Conservation (phyloP, 495 filamentous ascomycete species). For the Xylaria bambusicola region DNA sequence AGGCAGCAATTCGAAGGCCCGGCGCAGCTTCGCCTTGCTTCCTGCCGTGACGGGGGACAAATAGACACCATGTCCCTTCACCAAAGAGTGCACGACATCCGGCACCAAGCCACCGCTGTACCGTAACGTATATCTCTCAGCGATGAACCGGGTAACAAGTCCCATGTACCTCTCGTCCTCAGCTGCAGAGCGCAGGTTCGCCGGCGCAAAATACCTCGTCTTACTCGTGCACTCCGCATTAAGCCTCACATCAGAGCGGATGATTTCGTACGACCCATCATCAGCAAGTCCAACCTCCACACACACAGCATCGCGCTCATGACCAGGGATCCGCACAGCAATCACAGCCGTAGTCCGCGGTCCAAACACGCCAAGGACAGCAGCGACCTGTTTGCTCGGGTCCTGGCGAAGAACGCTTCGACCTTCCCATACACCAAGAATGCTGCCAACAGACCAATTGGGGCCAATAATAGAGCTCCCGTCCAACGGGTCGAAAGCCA, state of each 20-base stretch:
- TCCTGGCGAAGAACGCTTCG: conserved; percentile 38
- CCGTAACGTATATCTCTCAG: conserved; percentile 49
- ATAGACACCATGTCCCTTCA: conserved; percentile 56
- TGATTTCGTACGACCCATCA: conserved; percentile 29
- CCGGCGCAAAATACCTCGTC: conserved; percentile 50
- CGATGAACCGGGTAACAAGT: conserved; percentile 44
- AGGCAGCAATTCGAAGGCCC: conserved; percentile 53
- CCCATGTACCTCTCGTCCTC: conserved; percentile 43
- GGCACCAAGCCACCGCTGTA: conserved; percentile 57
- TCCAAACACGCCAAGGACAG: conserved; percentile 53
- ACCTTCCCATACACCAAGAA: conserved; percentile 54
- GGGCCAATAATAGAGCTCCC: conserved; percentile 56
- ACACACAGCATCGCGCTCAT: conserved; percentile 23
- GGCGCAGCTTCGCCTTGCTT: conserved; percentile 52
- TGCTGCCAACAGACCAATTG: conserved; percentile 58
- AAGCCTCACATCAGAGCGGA: conserved; percentile 33
- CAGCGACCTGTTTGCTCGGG: conserved; percentile 45
- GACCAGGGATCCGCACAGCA: conserved; percentile 43
- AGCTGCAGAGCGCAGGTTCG: conserved; percentile 53
- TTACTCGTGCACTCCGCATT: background rate
- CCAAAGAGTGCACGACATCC: conserved; percentile 53
- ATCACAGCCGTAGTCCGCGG: conserved; percentile 53
- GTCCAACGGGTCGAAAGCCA: conserved; percentile 59
- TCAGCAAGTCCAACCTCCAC: conserved; percentile 47
- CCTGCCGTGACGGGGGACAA: conserved; percentile 47